Evolutionary conservation across 2,329 filamentous ascomycete genomes (phyloP).

Genomic region (Chaetothyriales sp.): DNA sequence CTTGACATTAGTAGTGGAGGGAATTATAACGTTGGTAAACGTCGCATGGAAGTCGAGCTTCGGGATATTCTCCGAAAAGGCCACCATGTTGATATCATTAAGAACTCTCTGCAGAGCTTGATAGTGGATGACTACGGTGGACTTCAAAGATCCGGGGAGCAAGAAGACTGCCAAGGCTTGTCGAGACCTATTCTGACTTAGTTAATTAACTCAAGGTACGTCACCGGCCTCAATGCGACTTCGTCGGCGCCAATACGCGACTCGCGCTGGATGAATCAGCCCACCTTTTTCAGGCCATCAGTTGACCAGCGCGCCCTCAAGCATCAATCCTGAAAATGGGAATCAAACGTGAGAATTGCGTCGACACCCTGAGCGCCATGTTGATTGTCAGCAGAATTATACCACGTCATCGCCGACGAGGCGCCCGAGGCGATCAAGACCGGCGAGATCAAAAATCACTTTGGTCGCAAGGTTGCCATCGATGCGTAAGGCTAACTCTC

Average conservation of each 20-base stretch:
- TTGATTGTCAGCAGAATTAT: slow-evolving; percentile 42
- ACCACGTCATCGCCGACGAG: slow-evolving; percentile 75
- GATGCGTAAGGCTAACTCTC: slow-evolving; percentile 34
- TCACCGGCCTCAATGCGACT: background rate
- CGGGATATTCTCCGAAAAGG: no score
- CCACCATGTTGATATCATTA: no score
- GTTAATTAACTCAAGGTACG: background rate
- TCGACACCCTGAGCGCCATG: background rate
- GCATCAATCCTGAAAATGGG: slow-evolving; percentile 28
- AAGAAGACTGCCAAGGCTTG: no score
- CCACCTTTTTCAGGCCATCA: background rate
- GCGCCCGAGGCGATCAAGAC: slow-evolving; percentile 91
- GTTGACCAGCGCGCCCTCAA: background rate
- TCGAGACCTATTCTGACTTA: no score
- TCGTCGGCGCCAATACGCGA: background rate
- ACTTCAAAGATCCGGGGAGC: no score
- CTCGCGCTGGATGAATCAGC: background rate
- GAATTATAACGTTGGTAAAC: background rate
- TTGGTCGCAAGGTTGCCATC: slow-evolving; percentile 95
- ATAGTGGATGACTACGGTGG: no score
- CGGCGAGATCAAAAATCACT: slow-evolving; percentile 97
- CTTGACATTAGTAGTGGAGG: slow-evolving; percentile 5
- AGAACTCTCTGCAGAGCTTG: no score
- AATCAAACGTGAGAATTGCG: slow-evolving; percentile 34
- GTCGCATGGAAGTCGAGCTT: no score